phyloP scores from a whole-genome alignment of 2,329 filamentous ascomycete species.

The Talaromyces sp. region DNA sequence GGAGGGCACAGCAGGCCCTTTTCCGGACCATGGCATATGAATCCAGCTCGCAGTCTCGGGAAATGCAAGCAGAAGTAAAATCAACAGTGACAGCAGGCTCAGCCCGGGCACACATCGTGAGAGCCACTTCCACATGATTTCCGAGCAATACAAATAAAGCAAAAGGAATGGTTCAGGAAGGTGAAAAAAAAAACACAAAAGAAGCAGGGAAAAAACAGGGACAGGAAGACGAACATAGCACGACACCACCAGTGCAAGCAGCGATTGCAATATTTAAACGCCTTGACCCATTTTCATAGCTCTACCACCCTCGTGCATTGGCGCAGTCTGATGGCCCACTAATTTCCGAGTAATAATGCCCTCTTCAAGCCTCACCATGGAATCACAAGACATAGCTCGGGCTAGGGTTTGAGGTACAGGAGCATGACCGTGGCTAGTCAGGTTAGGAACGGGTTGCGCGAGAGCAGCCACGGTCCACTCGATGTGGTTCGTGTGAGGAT shows the following conservation, averaged over 20 bases:
- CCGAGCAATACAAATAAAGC: background rate
- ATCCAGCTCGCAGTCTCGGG: conserved; percentile 14
- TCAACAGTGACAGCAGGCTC: conserved; percentile 21
- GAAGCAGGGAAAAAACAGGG: background rate
- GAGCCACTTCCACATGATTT: conserved; percentile 21
- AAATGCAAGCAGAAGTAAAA: conserved; percentile 19
- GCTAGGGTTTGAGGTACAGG: background rate
- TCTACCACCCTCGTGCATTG: background rate
- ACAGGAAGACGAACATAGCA: background rate
- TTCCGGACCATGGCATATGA: conserved; percentile 14
- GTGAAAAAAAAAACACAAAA: background rate
- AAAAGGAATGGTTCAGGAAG: background rate
- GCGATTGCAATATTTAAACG: background rate
- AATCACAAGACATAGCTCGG: background rate
- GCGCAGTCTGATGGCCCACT: background rate
- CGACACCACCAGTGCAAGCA: background rate
- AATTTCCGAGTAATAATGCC: background rate
- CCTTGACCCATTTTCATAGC: background rate
- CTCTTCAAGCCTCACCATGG: background rate
- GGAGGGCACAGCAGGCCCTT: conserved; percentile 9
- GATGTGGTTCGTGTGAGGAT: background rate
- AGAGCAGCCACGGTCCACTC: background rate
- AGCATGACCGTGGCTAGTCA: background rate
- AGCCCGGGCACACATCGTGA: conserved; percentile 27
- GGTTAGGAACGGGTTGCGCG: background rate